A percentile compares a stretch with the other conserved stretches of the same genome.
Conservation (phyloP, 352 stramenopile genomes). For the Saprolegnia parasitica region DNA sequence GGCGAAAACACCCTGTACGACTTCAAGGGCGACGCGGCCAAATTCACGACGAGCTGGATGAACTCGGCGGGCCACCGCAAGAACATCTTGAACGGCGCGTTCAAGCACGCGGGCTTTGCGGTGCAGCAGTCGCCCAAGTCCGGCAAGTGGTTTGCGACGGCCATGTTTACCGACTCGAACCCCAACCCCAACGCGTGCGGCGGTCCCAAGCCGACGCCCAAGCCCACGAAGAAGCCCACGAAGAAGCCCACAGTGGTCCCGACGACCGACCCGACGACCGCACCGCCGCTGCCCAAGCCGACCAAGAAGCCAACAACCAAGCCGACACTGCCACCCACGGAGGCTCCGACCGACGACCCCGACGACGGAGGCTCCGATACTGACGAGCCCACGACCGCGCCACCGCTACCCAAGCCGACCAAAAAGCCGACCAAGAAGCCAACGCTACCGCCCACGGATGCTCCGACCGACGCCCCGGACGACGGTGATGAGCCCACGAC, state of each 20-base stretch:
- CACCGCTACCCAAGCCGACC: neutral
- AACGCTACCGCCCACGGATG: neutral
- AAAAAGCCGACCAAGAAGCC: conserved; percentile 1
- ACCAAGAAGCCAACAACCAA: conserved; percentile 8
- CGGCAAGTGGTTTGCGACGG: conserved; percentile 8
- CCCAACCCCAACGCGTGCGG: conserved; percentile 1
- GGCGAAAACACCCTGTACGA: conserved; percentile 13
- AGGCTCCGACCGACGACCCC: neutral
- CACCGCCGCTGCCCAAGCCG: neutral
- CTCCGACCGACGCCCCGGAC: neutral
- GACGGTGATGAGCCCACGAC: neutral
- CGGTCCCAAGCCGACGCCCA: conserved; percentile 22
- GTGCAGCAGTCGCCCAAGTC: conserved; percentile 25
- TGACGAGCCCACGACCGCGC: neutral
- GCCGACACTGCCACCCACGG: neutral
- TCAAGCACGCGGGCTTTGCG: conserved; percentile 2
- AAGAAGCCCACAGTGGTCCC: conserved; percentile 28
- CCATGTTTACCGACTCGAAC: conserved; percentile 1
- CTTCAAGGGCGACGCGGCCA: neutral
- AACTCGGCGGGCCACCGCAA: conserved; percentile 9
- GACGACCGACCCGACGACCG: conserved; percentile 3
- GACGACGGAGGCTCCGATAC: neutral
- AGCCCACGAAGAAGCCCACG: conserved; percentile 57
- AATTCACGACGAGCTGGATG: conserved; percentile 11
- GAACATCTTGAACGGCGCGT: conserved; percentile 13